Evolutionary conservation across 257 asterid genomes (phyloP), one percentile per base, ranked within the genome.

Genomic region (Osmanthus fragrans): DNA sequence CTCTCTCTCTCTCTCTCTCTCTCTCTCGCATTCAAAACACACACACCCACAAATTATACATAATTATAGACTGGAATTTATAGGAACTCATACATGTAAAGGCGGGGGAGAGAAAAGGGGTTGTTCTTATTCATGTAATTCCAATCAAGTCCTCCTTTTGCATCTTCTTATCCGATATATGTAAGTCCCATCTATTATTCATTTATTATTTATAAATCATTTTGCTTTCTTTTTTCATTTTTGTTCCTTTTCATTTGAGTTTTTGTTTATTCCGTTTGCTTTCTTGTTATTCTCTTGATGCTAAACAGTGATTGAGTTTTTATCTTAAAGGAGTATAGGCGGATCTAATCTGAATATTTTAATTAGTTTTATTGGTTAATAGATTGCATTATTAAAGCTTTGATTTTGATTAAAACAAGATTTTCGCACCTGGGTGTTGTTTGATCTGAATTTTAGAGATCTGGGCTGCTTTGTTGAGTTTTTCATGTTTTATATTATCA

Each of bases 381-480:
- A 80, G 75, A 85, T 89, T 63, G 69, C 91, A 30, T 82, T 90
- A 81, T 78, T 88, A 82, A 73, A 80, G 80, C 81, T 87, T 86
- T 76, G 76, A 58, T 73, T 32, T 83, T 87, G 85, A 75, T 83
- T 73, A 71, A 0, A 73, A 81, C 80, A 73, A 71, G 73, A 76
- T 81, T 86, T 84, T 54, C 68, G 72, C 74, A 68, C 78, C 75
- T 87, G 85, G 84, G 83, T 68, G 72, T 72, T 75, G 71, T 81
- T 84, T 93, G 97, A 93, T 93, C 97, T 90, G 88, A 85, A 73
- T 76, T 88, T 76, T 30, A 13, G 89, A 92, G 98, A 96, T 90
- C 96, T 88, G 80, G 78, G 49, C 19, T 64, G 73, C 69, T 82
- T 77, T 56, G 37, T 69, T 67, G 78, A 66, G 84, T 76, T 80